These are phyloP conservation scores for Intubia oerlemansii DNA, from an alignment of 2,329 filamentous ascomycete genomes.

Conservation along the genomic window DNA sequence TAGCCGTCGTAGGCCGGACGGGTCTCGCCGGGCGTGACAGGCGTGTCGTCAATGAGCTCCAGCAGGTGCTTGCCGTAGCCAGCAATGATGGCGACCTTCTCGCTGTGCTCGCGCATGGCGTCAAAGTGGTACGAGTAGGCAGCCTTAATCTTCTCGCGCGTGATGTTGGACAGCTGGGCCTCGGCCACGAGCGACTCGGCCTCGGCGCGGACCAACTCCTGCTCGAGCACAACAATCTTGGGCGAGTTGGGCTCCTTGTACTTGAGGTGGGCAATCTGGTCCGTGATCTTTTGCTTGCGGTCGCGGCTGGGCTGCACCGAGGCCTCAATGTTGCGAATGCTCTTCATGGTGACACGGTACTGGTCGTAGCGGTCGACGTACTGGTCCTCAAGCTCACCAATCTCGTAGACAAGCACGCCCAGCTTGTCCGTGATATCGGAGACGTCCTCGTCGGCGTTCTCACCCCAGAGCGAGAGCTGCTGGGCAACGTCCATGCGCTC, in stretches of 20 bases:
- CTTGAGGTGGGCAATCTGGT: conserved; percentile 95
- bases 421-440: conserved; percentile 98
- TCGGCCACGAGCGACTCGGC: conserved; percentile 97
- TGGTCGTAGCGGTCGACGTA: conserved; percentile 98
- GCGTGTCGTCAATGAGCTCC: conserved; percentile 87
- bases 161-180: conserved; percentile 97
- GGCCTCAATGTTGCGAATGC: conserved; percentile 95
- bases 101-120: conserved; percentile 87
- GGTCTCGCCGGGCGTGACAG: conserved; percentile 92
- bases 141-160: conserved; percentile 96
- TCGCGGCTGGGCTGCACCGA: conserved; percentile 96
- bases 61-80: conserved; percentile 97
- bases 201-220: conserved; percentile 94
- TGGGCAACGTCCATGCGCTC: conserved; percentile 98
- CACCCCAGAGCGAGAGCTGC: conserved; percentile 98
- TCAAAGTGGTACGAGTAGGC: conserved; percentile 98
- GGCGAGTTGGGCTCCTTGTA: conserved; percentile 99
- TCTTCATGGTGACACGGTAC: conserved; percentile 98
- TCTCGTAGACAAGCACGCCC: conserved; percentile 92
- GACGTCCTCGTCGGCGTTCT: conserved; percentile 87
- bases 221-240: conserved; percentile 92
- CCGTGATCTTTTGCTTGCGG: conserved; percentile 97
- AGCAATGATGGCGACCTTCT: conserved; percentile 95
- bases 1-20: conserved; percentile 93
- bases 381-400: conserved; percentile 93